phyloP scores from a whole-genome alignment of 192 early-diverging fungal genomes.

The Mortierella alpina region DNA sequence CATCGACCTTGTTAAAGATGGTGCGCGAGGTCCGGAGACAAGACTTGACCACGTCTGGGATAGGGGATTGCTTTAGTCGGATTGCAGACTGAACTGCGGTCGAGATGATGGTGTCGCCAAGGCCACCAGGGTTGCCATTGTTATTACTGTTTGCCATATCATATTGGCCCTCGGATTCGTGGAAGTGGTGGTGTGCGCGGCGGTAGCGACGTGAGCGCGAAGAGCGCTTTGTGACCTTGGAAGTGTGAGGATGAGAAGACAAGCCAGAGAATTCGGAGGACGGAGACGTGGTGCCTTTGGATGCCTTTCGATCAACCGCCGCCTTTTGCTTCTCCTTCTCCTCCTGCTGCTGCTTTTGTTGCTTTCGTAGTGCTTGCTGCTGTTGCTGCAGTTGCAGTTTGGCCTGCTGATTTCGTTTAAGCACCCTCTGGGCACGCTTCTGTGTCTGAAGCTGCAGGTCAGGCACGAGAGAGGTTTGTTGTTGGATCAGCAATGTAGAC shows the following conservation, averaged over 20 bases:
- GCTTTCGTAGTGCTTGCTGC: slow-evolving; percentile 4
- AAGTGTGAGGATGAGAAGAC: background rate
- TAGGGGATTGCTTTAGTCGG: slow-evolving; percentile 65
- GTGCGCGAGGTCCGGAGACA: slow-evolving; percentile 42
- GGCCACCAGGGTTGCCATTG: slow-evolving; percentile 2
- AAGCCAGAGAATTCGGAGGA: too few species aligned
- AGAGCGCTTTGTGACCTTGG: slow-evolving; percentile 3
- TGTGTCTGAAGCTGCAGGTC: background rate
- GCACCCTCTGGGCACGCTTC: slow-evolving; percentile 13
- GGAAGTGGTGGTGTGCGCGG: background rate
- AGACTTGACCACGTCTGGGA: slow-evolving; percentile 60
- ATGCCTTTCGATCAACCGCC: background rate
- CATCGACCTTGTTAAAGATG: slow-evolving; percentile 59
- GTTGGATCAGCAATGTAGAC: slow-evolving; percentile 29
- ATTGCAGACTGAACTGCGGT: slow-evolving; percentile 59
- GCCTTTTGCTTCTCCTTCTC: slow-evolving; percentile 16
- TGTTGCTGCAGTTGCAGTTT: slow-evolving; percentile 13
- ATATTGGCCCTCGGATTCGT: background rate
- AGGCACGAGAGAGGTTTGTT: slow-evolving; percentile 13
- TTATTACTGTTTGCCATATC: background rate
- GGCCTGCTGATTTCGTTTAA: slow-evolving; percentile 9
- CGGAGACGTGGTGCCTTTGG: background rate
- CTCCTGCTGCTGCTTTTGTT: slow-evolving; percentile 18
- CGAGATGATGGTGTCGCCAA: slow-evolving; percentile 56
- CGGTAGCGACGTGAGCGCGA: slow-evolving; percentile 7